Percentiles rank a stretch among this genome's conserved stretches.
These are phyloP conservation scores for Aphanomyces euteiches DNA, from an alignment of 352 stramenopile genomes.

Conservation along the genomic window DNA sequence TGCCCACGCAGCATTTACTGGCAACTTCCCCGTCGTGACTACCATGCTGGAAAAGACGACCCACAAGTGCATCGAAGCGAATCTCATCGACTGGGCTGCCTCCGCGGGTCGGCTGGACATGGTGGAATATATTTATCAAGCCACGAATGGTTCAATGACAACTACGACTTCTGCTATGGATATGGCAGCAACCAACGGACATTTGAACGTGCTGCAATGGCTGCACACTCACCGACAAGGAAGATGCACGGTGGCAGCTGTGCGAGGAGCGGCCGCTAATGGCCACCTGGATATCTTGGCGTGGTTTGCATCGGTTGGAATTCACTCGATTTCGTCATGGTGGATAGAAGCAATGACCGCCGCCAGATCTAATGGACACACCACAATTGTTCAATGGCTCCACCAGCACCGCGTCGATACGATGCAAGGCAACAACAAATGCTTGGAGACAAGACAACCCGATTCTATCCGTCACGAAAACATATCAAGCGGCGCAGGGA, in stretches of 20 bases:
- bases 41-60: background rate
- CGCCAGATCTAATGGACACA: no score
- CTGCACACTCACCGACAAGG: background rate
- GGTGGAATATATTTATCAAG: background rate
- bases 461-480: no score
- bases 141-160: background rate
- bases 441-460: no score
- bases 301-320: no score
- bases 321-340: no score
- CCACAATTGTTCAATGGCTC: no score
- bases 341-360: no score
- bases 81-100: constrained; percentile 7
- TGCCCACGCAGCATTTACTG: background rate
- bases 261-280: no score
- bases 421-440: no score
- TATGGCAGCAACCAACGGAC: background rate
- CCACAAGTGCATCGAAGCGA: background rate
- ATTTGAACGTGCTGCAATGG: constrained; percentile 7
- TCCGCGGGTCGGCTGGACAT: background rate
- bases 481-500: no score
- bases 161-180: background rate
- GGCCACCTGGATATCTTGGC: no score
- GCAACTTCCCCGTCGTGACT: background rate
- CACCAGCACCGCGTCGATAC: no score
- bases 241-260: background rate